Percentiles rank a stretch among this genome's conserved stretches.
phyloP scores from a whole-genome alignment of 805 yeast species.

The Starmera amethionina region DNA sequence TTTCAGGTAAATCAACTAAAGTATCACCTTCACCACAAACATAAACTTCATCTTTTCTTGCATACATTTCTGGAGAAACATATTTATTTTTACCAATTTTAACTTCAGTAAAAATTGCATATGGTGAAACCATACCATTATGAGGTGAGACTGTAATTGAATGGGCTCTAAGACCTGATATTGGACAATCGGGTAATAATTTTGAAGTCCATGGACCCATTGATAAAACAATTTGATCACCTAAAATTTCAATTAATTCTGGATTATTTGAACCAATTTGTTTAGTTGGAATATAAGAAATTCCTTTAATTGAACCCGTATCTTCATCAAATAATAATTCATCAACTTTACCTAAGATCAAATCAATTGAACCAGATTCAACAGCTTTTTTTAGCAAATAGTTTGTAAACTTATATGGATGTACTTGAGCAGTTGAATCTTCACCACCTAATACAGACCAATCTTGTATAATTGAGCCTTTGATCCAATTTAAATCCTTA shows the following conservation, averaged over 20 bases:
- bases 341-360: slow-evolving; percentile 76
- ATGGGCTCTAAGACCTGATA: slow-evolving; percentile 89
- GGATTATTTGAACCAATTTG: slow-evolving; percentile 12
- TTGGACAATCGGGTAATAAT: slow-evolving; percentile 86
- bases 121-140: slow-evolving; percentile 72
- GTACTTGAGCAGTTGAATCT: slow-evolving; percentile 92
- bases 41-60: slow-evolving; percentile 90
- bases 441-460: slow-evolving; percentile 79
- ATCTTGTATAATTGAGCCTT: slow-evolving; percentile 47
- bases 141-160: slow-evolving; percentile 86
- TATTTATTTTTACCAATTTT: slow-evolving; percentile 56
- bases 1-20: slow-evolving; percentile 82
- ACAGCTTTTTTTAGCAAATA: slow-evolving; percentile 71
- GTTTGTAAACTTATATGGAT: slow-evolving; percentile 90
- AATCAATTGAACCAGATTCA: slow-evolving; percentile 73
- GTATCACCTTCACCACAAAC: slow-evolving; percentile 98
- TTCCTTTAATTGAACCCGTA: slow-evolving; percentile 62
- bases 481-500: slow-evolving; percentile 67
- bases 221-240: slow-evolving; percentile 73
- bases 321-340: slow-evolving; percentile 53
- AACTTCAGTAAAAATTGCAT: slow-evolving; percentile 89
- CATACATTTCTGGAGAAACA: slow-evolving; percentile 90
- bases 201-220: slow-evolving; percentile 98
- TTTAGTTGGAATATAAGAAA: slow-evolving; percentile 41
- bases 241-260: slow-evolving; percentile 38